A percentile compares a stretch with the other conserved stretches of the same genome.
Evolutionary conservation across 73 alveolate genomes (phyloP).

Genomic region (Paramecium octaurelia): DNA sequence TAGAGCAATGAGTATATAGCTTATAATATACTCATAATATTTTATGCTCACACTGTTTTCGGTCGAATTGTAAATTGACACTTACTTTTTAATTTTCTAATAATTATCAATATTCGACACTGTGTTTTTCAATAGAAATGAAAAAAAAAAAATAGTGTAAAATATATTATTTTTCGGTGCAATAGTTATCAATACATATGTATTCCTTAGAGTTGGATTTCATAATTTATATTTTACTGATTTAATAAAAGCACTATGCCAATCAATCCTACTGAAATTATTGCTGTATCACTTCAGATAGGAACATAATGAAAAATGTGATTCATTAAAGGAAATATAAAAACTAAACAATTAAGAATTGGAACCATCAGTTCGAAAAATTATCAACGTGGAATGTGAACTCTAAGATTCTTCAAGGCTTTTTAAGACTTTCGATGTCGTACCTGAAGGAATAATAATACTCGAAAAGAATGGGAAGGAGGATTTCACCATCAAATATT

Average conservation of each 20-base stretch:
- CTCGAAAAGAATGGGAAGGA: neutral
- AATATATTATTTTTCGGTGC: neutral
- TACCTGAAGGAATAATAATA: slow-evolving; percentile 18
- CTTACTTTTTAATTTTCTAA: neutral
- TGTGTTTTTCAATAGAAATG: neutral
- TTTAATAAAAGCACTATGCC: neutral
- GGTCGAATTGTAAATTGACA: neutral
- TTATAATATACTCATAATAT: neutral
- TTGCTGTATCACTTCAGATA: neutral
- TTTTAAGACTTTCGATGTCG: slow-evolving; percentile 8
- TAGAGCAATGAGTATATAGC: neutral
- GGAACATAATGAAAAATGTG: neutral
- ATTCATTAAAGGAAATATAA: neutral
- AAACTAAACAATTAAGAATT: neutral
- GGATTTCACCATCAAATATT: neutral
- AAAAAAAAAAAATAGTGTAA: neutral
- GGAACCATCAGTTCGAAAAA: neutral
- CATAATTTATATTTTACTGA: neutral
- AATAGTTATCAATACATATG: neutral
- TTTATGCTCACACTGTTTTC: neutral
- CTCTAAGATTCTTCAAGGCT: neutral
- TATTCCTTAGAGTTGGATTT: neutral
- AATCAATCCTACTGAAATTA: neutral
- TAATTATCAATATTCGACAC: neutral
- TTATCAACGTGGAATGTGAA: neutral